A percentile compares a stretch with the other conserved stretches of the same genome.
Evolutionary conservation across 1,284 basidiomycete genomes (phyloP).

Genomic region (Cystobasidium sp.): DNA sequence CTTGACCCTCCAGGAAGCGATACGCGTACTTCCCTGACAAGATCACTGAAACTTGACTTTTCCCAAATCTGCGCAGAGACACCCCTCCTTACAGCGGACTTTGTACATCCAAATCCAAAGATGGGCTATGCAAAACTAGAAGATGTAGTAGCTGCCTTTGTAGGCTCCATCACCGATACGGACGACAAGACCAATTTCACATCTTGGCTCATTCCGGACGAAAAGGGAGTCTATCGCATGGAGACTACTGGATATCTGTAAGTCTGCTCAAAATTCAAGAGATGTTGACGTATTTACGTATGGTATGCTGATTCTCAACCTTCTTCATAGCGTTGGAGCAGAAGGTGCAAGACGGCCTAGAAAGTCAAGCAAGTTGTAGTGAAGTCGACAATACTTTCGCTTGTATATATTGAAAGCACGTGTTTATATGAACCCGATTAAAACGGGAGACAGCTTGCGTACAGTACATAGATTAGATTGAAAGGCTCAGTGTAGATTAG

Average conservation of each 20-base stretch:
- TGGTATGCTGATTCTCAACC: neutral
- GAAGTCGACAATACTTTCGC: no score
- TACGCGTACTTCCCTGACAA: slow-evolving; percentile 52
- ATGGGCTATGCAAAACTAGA: slow-evolving; percentile 43
- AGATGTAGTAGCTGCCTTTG: slow-evolving; percentile 41
- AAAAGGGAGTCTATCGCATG: slow-evolving; percentile 43
- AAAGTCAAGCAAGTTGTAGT: slow-evolving; percentile 27
- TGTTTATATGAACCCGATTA: neutral
- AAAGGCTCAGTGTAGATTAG: no score
- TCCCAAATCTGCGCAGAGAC: slow-evolving; percentile 55
- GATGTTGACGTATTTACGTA: neutral
- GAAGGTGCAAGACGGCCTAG: slow-evolving; percentile 39
- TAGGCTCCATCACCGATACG: slow-evolving; percentile 35
- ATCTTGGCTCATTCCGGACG: slow-evolving; percentile 42
- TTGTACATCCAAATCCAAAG: slow-evolving; percentile 43
- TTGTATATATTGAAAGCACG: neutral
- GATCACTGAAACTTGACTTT: slow-evolving; percentile 61
- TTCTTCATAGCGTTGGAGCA: slow-evolving; percentile 31
- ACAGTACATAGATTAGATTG: no score
- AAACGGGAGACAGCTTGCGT: no score
- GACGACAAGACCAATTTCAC: slow-evolving; percentile 42
- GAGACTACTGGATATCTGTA: slow-evolving; percentile 43
- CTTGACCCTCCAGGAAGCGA: neutral
- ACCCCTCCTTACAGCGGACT: slow-evolving; percentile 40
- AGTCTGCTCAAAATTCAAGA: neutral